A percentile compares a stretch with the other conserved stretches of the same genome.
These are phyloP conservation scores for Plasmodium chabaudi DNA, from an alignment of 169 alveolate genomes.

Conservation along the genomic window DNA sequence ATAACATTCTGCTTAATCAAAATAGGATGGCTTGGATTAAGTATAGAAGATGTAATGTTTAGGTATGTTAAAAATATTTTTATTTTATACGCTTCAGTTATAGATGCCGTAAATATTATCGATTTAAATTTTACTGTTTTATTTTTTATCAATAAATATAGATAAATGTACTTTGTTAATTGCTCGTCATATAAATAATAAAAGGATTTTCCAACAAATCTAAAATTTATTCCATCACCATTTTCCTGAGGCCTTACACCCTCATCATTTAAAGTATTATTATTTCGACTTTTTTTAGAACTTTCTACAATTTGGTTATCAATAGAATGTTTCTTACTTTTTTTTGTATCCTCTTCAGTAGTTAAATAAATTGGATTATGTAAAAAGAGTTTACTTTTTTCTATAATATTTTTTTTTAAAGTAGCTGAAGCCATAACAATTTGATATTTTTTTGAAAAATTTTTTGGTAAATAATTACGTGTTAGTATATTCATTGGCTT, in stretches of 20 bases:
- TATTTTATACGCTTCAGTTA: constrained; percentile 42
- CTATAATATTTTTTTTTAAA: constrained; percentile 7
- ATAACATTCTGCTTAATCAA: constrained; percentile 44
- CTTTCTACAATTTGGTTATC: background rate
- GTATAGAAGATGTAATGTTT: constrained; percentile 38
- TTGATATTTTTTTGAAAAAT: constrained; percentile 54
- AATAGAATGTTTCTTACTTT: too few relatives aligned
- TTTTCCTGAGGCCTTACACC: background rate
- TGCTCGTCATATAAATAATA: constrained; percentile 41
- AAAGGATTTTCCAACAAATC: constrained; percentile 46
- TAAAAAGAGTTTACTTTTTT: constrained; percentile 26
- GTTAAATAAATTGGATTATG: constrained; percentile 51
- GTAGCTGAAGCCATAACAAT: constrained; percentile 75
- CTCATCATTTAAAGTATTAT: background rate
- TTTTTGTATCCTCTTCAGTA: background rate
- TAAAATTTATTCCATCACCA: background rate
- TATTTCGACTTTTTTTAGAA: background rate
- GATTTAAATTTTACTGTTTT: constrained; percentile 27
- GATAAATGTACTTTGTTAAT: constrained; percentile 45
- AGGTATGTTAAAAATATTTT: constrained; percentile 52
- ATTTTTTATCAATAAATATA: constrained; percentile 34
- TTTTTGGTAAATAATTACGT: constrained; percentile 42
- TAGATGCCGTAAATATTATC: constrained; percentile 44
- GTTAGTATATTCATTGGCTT: constrained; percentile 61
- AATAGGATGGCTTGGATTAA: constrained; percentile 57